Evolutionary conservation across 495 filamentous ascomycete species (phyloP).

Genomic region (Aspergillus cristatus): DNA sequence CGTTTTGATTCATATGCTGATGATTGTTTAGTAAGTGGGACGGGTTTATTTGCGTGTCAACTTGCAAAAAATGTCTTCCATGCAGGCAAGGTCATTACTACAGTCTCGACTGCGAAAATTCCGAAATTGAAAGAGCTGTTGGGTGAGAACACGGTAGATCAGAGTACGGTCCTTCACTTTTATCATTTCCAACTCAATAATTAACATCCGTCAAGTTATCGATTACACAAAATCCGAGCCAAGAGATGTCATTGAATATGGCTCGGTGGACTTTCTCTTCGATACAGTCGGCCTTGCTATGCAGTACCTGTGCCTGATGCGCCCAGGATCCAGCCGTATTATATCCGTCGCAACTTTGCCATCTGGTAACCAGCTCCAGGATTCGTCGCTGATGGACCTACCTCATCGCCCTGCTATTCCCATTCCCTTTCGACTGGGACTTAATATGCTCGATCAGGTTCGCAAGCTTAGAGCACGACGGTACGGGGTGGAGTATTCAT

Average conservation of each 20-base stretch:
- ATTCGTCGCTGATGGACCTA: slow-evolving; percentile 16
- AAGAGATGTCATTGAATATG: slow-evolving; percentile 26
- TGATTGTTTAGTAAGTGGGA: slow-evolving; percentile 32
- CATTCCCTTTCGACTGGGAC: slow-evolving; percentile 17
- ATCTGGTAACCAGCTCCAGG: slow-evolving; percentile 18
- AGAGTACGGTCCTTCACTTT: slow-evolving; percentile 20
- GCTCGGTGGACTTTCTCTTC: slow-evolving; percentile 43
- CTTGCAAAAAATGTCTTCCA: slow-evolving; percentile 46
- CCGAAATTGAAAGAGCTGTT: slow-evolving; percentile 32
- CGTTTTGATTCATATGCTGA: neutral
- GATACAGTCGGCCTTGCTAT: slow-evolving; percentile 35
- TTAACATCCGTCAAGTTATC: slow-evolving; percentile 25
- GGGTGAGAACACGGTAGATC: slow-evolving; percentile 21
- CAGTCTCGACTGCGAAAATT: slow-evolving; percentile 44
- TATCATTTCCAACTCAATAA: slow-evolving; percentile 1
- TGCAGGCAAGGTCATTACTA: slow-evolving; percentile 41
- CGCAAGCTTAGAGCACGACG: slow-evolving; percentile 16
- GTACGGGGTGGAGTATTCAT: slow-evolving; percentile 30
- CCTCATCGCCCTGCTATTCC: slow-evolving; percentile 22
- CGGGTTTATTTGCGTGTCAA: slow-evolving; percentile 39
- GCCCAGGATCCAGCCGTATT: slow-evolving; percentile 7
- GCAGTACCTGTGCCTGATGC: slow-evolving; percentile 21
- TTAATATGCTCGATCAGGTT: slow-evolving; percentile 30
- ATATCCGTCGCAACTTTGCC: slow-evolving; percentile 8
- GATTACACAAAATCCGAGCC: slow-evolving; percentile 42